Base-by-base conservation (phyloP, 176 grass and related monocot species). In the Microstegium vimineum region DNA sequence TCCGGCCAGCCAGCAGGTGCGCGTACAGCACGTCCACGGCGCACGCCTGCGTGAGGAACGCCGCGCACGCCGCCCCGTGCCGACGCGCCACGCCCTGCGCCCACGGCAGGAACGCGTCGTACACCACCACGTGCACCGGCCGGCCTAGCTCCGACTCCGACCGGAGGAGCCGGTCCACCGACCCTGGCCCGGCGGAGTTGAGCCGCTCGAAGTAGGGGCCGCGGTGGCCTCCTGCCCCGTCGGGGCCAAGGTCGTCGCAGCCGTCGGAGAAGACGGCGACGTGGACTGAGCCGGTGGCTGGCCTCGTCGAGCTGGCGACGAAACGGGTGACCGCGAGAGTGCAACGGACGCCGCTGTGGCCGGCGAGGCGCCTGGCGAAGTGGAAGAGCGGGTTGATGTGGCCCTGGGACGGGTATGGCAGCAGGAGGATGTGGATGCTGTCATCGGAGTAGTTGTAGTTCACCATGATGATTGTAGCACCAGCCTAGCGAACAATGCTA, bases 371-470 rank as follows among this genome's bases (percentile, higher is more conserved):
- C 69, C 83, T 88, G 52, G 70, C 89, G 18, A 92, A 90, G 5
- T 92, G 78, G 22, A 92, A 82, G 62, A 91, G 67, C 2, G 92
- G 92, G 69, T 90, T 90, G 73, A 94, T 89, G 84, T 91, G 92
- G 77, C 92, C 90, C 71, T 94, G 90, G 45, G 59, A 82, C n/a
- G 92, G 92, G 84, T 83, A 94, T 3, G 92, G 84, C 62, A 94
- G 17, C 18, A 94, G 36, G 4, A 94, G 76, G 18, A 94, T 79
- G 70, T 90, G 66, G 66, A 69, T 38, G n/a, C 35, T 22, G 66
- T 69, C 20, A 40, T 40, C 36, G 22, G 66, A 5, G n/a, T n/a
- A n/a, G n/a, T n/a, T n/a, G 66, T 38, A 68, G 18, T 68, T 37
- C 66, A n/a, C 66, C 66, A n/a, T n/a, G n/a, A 68, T 68, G 66